phyloP scores from a whole-genome alignment of 208 protist species.

The Wallacemonas rigidus region DNA sequence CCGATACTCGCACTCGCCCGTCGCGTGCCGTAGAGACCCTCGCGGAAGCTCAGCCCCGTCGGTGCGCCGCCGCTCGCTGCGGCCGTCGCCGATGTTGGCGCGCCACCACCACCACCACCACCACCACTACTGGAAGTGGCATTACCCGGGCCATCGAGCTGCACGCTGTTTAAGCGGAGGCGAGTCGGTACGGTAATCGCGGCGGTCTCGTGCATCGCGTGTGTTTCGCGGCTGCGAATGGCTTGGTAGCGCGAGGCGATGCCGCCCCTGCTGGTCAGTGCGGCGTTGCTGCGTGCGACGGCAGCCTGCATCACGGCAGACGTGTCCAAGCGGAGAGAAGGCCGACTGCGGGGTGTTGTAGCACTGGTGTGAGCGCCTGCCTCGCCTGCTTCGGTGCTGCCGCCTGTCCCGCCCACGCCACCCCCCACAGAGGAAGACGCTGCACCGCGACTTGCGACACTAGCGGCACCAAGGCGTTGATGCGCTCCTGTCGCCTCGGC shows the following conservation, averaged over 20 bases:
- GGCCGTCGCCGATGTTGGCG: neutral
- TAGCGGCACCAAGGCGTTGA: too few relatives aligned
- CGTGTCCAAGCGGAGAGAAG: neutral
- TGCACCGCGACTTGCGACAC: too few relatives aligned
- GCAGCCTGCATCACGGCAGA: neutral
- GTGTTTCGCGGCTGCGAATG: slow-evolving; percentile 1
- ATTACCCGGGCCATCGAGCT: neutral
- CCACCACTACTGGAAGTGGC: neutral
- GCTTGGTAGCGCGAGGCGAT: slow-evolving; percentile 23
- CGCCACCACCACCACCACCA: slow-evolving; percentile 1
- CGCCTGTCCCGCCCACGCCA: too few relatives aligned
- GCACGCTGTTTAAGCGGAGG: neutral
- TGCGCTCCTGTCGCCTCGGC: too few relatives aligned
- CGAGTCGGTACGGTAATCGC: neutral
- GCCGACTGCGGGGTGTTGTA: neutral
- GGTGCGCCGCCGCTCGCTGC: neutral
- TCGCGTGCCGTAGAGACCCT: neutral
- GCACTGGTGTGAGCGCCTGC: too few relatives aligned
- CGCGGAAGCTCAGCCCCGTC: slow-evolving; percentile 4
- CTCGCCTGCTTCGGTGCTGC: too few relatives aligned
- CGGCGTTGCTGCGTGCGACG: slow-evolving; percentile 17
- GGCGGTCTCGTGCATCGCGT: slow-evolving; percentile 6
- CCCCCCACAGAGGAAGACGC: too few relatives aligned
- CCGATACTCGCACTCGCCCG: neutral
- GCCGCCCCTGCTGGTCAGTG: slow-evolving; percentile 23